A percentile compares a stretch with the other conserved stretches of the same genome.
Evolutionary conservation across 495 filamentous ascomycete genomes (phyloP).

Genomic region (Podospora anserina): DNA sequence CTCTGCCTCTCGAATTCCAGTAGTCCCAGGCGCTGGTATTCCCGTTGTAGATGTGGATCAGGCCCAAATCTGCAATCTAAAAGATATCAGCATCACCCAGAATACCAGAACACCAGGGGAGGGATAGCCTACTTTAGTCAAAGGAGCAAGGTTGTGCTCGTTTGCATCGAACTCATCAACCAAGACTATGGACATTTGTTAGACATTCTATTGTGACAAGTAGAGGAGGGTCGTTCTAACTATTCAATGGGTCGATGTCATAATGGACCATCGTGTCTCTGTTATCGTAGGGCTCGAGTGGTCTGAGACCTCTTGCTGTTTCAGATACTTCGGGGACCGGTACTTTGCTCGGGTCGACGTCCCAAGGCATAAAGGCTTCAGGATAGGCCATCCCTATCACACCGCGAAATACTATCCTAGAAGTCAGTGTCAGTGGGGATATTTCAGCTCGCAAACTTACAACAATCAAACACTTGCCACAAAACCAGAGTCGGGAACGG

Average conservation of each 20-base stretch:
- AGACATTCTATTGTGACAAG: background rate
- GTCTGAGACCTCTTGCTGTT: background rate
- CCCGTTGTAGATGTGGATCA: background rate
- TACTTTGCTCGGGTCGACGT: slow-evolving; percentile 1
- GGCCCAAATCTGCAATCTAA: slow-evolving; percentile 16
- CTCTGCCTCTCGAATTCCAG: background rate
- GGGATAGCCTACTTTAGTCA: background rate
- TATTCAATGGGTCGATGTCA: slow-evolving; percentile 15
- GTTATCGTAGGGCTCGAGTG: background rate
- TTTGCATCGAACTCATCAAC: slow-evolving; percentile 8
- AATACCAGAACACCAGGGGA: background rate
- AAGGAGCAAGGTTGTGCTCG: slow-evolving; percentile 8
- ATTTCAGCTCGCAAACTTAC: slow-evolving; percentile 8
- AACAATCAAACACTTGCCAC: slow-evolving; percentile 20
- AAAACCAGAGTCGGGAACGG: slow-evolving; percentile 8
- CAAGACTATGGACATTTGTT: background rate
- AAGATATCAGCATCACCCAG: background rate
- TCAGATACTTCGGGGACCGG: slow-evolving; percentile 4
- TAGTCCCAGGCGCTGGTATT: background rate
- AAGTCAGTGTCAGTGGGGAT: background rate
- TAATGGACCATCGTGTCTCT: slow-evolving; percentile 12
- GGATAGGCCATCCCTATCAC: slow-evolving; percentile 22
- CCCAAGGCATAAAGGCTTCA: background rate
- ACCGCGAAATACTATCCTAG: slow-evolving; percentile 13
- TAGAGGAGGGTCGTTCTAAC: background rate